These are phyloP conservation scores for Combretum micranthum DNA, from an alignment of 345 rosid genomes.

Conservation along the genomic window DNA sequence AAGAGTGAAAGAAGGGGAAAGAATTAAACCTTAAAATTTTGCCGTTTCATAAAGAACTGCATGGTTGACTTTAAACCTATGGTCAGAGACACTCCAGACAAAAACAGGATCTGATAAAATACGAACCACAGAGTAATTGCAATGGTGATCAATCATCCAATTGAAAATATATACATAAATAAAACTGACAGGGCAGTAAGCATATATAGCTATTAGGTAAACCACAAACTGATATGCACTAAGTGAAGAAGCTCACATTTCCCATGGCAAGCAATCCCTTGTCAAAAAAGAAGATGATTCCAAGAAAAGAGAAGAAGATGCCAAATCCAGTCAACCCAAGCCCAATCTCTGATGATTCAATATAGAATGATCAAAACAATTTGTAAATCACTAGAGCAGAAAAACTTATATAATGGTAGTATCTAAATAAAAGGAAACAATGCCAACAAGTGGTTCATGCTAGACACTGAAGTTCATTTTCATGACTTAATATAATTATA, in stretches of 20 bases:
- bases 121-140: conserved; percentile 8
- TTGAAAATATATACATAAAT: not conserved
- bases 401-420: too few relatives aligned
- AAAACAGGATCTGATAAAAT: conserved; percentile 62
- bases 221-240: not conserved
- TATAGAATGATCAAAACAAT: conserved; percentile 2
- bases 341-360: conserved; percentile 61
- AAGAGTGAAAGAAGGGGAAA: not conserved
- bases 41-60: conserved; percentile 86
- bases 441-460: too few relatives aligned
- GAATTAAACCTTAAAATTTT: conserved; percentile 61
- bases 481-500: too few relatives aligned
- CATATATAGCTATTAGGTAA: not conserved
- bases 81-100: conserved; percentile 89
- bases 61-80: conserved; percentile 86
- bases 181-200: not conserved
- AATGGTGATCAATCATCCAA: not conserved
- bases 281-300: conserved; percentile 82
- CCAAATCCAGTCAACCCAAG: conserved; percentile 96
- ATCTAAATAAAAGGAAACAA: too few relatives aligned
- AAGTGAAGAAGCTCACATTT: conserved; percentile 50
- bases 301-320: conserved; percentile 77
- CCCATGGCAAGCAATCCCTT: conserved; percentile 98
- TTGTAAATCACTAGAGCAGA: too few relatives aligned
- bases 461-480: too few relatives aligned